These are phyloP conservation scores for Leptomonas pyrrhocoris DNA, from an alignment of 208 protist species.

Conservation along the genomic window DNA sequence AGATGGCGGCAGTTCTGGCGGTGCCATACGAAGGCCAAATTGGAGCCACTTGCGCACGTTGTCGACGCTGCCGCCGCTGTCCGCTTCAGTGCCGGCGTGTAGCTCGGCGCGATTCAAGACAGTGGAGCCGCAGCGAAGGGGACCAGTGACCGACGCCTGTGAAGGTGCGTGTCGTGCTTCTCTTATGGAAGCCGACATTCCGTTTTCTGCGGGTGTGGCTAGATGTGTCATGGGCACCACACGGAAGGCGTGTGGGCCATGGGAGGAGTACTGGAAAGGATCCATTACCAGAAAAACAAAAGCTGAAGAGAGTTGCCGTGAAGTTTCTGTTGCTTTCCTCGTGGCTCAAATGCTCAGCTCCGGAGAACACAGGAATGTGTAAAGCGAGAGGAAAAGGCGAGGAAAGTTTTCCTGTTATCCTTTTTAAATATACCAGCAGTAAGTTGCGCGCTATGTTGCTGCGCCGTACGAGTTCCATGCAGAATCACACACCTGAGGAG, in stretches of 20 bases:
- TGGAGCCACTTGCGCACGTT: slow-evolving; percentile 34
- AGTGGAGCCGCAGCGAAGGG: not conserved
- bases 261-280: slow-evolving; percentile 14
- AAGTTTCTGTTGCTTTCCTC: too few relatives aligned
- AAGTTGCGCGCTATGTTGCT: too few relatives aligned
- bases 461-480: too few relatives aligned
- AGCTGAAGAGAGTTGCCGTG: too few relatives aligned
- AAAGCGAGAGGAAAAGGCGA: too few relatives aligned
- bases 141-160: not conserved
- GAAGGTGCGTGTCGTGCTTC: not conserved
- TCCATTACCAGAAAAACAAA: slow-evolving; percentile 24
- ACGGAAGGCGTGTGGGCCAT: slow-evolving; percentile 17
- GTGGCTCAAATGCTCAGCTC: too few relatives aligned
- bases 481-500: too few relatives aligned
- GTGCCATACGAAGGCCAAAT: slow-evolving; percentile 25
- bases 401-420: too few relatives aligned
- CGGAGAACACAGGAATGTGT: too few relatives aligned
- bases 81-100: not conserved
- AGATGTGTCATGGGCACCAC: slow-evolving; percentile 36
- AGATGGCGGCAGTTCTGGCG: not conserved
- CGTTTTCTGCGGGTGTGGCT: not conserved
- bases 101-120: not conserved
- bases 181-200: not conserved
- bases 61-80: not conserved
- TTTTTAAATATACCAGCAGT: too few relatives aligned